Base-by-base conservation (phyloP, 768 basidiomycete genomes). In the Postia placenta region DNA sequence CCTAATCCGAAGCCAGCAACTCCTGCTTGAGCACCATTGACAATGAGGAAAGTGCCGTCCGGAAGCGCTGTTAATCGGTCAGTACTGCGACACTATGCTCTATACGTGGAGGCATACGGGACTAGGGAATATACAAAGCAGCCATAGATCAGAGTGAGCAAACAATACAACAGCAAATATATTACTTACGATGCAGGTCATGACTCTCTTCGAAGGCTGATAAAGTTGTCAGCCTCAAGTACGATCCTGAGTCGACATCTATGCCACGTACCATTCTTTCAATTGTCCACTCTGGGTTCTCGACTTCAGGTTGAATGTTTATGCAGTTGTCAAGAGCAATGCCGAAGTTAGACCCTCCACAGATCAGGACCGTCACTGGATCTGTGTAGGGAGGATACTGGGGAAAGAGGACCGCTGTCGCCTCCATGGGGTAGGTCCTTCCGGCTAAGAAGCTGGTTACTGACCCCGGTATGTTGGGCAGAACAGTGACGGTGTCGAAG, bases 371-470 rank as follows among this genome's bases (percentile, higher is more conserved):
- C 24, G 74, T 69, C n/a, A 88, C 60, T 9, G 85, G 84, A 47
- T 81, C 80, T 0, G 83, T 86, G 60, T 88, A 91, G 0, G 88
- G 88, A 0, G 84, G 76, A 43, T 74, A 59, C 51, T 84, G 80
- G 5, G 88, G 89, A 12, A 91, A 69, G 23, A 88, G 67, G 42
- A 87, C 74, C 0, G 82, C 78, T 1, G 84, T 71, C 20, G 85
- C 89, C 60, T 86, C 80, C 58, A 88, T 69, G 2, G 88, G 89
- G 57, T 92, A 92, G 15, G 83, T 83, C 25, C 89, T 79, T 24
- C 88, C 84, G 11, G 73, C 83, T n/a, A 79, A 64, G 67, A 83
- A 81, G 57, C 83, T 78, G 51, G 79, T 81, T 40, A 90, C 88
- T 0, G 81, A 72, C 0, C 82, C 87, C 0, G 88, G 87, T 53